Percentiles rank a stretch among this genome's conserved stretches.
phyloP scores from a whole-genome alignment of 129 eudicot genomes.

The Ambrosia artemisiifolia region DNA sequence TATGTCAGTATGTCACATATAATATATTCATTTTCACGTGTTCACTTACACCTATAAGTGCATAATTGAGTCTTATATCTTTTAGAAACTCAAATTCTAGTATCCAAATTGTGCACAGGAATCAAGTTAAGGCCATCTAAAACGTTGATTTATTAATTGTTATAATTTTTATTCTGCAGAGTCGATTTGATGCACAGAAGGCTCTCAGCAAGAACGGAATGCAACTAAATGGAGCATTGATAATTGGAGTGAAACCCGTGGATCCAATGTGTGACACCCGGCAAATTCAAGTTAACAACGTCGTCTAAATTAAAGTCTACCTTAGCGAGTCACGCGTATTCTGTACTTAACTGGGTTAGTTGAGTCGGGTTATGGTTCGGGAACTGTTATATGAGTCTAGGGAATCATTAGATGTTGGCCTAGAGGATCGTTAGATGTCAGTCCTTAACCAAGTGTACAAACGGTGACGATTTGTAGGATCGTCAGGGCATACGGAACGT shows the following conservation, averaged over 20 bases:
- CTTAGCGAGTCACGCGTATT: no score
- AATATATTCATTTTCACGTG: background rate
- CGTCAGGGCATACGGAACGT: no score
- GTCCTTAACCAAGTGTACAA: no score
- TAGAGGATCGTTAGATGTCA: no score
- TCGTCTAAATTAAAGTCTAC: no score
- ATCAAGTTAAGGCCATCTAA: background rate
- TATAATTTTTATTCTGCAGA: slow-evolving; percentile 36
- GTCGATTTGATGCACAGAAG: slow-evolving; percentile 84
- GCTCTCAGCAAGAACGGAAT: slow-evolving; percentile 87
- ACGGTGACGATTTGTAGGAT: no score
- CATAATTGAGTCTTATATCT: background rate
- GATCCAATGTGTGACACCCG: no score
- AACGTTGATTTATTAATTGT: background rate
- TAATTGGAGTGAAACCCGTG: slow-evolving; percentile 87
- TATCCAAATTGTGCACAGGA: background rate
- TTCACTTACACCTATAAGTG: background rate
- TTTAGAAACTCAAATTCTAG: background rate
- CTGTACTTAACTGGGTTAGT: no score
- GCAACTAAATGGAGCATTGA: slow-evolving; percentile 76
- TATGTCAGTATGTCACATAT: background rate
- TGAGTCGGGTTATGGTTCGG: no score
- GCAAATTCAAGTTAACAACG: no score
- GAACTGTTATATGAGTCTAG: no score
- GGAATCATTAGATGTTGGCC: no score